Percentiles rank a stretch among this genome's conserved stretches.
Evolutionary conservation across 2,329 filamentous ascomycete genomes (phyloP).

Genomic region (Talaromyces sp.): DNA sequence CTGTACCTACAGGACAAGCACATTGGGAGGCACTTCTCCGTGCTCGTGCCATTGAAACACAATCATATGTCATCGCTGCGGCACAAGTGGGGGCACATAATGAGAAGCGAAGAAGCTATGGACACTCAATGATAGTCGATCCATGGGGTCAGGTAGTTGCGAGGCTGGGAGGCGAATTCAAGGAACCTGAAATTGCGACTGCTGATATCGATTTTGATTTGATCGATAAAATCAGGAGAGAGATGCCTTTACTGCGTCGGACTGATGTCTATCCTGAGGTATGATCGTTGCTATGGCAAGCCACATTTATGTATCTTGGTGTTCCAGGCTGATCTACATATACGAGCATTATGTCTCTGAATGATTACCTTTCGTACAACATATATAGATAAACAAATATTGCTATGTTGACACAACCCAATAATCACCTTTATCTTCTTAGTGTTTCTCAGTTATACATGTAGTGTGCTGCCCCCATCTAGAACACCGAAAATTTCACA

Average conservation of each 20-base stretch:
- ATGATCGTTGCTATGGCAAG: slow-evolving; percentile 22
- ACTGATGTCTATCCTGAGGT: slow-evolving; percentile 50
- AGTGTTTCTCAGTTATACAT: background rate
- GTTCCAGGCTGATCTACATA: background rate
- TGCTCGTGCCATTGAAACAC: slow-evolving; percentile 81
- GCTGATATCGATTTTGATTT: slow-evolving; percentile 55
- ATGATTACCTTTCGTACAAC: background rate
- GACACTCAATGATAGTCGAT: slow-evolving; percentile 78
- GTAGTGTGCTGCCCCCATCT: background rate
- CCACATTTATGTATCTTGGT: background rate
- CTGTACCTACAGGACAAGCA: slow-evolving; percentile 74
- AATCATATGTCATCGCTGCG: slow-evolving; percentile 81
- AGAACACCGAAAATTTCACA: background rate
- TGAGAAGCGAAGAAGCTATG: slow-evolving; percentile 75
- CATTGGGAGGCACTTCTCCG: slow-evolving; percentile 82
- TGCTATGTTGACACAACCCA: background rate
- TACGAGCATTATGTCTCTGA: background rate
- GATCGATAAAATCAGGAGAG: slow-evolving; percentile 51
- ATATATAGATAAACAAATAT: background rate
- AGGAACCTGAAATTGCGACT: slow-evolving; percentile 47
- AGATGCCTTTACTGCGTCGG: slow-evolving; percentile 58
- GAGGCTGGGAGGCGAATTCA: slow-evolving; percentile 52
- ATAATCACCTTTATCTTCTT: background rate
- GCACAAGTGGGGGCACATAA: slow-evolving; percentile 77
- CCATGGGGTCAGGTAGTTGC: slow-evolving; percentile 79